Evolutionary conservation across 805 yeast species (phyloP), one percentile per base, ranked within the genome.

Genomic region (Candida xiaguanensis): DNA sequence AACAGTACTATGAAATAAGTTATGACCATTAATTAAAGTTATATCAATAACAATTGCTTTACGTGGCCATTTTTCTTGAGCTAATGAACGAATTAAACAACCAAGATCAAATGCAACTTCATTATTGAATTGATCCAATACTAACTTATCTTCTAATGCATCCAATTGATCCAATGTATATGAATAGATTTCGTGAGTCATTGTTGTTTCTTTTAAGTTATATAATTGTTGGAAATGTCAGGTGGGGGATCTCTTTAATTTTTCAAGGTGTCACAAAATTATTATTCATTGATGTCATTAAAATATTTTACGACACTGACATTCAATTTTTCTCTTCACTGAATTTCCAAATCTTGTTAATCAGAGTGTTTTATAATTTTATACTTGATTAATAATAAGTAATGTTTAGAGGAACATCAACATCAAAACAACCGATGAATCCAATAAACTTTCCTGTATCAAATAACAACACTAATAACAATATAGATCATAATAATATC

Each of bases 41-140:
- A 78, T 65, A 41, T 77, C 78, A 41, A 78, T 70, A 8, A 71
- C 71, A 17, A 75, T 61, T 0, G 73, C 52, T 34, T 57, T 61
- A n/a, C 41, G 29, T 5, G 57, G 50, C 37, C 38, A 49, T 1
- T 55, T 55, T 26, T 47, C 38, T 18, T 52, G 38, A 1, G 74
- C 71, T 8, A 56, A 34, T 2, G 60, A 52, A 36, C 76, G 55
- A 6, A 75, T 71, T 20, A 59, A 51, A 3, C 38, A 31, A 6
- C 82, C 82, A 12, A 77, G 48, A 31, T 64, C 52, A 68, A 74
- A 76, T 1, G 77, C 78, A 20, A 56, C 51, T 13, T 61, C 66
- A 31, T 58, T 47, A 39, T 63, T 48, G 48, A 66, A 64, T 20
- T 42, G 34, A 8, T 52, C 49, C 33, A 66, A 55, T 5, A 18